These are phyloP conservation scores for Ampelomyces quisqualis DNA, from an alignment of 2,329 filamentous ascomycete species.

Conservation along the genomic window DNA sequence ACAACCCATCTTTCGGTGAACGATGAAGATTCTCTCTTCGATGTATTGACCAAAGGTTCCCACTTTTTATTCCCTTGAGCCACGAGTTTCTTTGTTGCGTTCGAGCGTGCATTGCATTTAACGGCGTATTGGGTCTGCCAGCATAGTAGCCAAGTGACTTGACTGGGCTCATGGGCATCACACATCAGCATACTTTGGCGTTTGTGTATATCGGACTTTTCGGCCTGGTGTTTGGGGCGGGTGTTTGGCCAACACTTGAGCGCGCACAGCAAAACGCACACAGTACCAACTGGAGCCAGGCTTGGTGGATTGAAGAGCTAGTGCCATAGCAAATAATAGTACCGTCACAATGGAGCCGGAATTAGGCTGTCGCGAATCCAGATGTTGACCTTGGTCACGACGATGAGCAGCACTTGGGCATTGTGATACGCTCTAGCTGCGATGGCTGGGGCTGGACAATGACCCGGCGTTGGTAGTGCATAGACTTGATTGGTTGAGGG, in stretches of 20 bases:
- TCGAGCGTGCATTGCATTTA: conserved; percentile 43
- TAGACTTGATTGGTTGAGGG: too few species aligned
- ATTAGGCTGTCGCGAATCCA: too few species aligned
- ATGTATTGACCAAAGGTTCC: conserved; percentile 7
- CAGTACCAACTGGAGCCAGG: too few species aligned
- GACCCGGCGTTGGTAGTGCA: too few species aligned
- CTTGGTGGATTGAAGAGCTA: background rate
- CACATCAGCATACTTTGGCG: conserved; percentile 25
- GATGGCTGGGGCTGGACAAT: too few species aligned
- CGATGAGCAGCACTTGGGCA: too few species aligned
- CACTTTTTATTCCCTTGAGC: conserved; percentile 10
- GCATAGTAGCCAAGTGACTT: conserved; percentile 16
- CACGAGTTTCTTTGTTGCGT: conserved; percentile 32
- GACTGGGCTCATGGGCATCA: conserved; percentile 13
- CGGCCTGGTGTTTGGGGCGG: background rate
- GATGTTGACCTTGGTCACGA: too few species aligned
- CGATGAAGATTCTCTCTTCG: conserved; percentile 9
- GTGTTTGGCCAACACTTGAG: background rate
- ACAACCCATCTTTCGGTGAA: conserved; percentile 40
- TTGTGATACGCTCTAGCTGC: too few species aligned
- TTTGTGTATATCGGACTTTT: conserved; percentile 9
- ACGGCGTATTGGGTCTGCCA: conserved; percentile 17
- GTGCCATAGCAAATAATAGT: background rate
- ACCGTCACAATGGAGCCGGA: background rate
- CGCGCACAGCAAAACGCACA: background rate